These are phyloP conservation scores for Ustilago sp. DNA, from an alignment of 1,284 basidiomycete species.

Conservation along the genomic window DNA sequence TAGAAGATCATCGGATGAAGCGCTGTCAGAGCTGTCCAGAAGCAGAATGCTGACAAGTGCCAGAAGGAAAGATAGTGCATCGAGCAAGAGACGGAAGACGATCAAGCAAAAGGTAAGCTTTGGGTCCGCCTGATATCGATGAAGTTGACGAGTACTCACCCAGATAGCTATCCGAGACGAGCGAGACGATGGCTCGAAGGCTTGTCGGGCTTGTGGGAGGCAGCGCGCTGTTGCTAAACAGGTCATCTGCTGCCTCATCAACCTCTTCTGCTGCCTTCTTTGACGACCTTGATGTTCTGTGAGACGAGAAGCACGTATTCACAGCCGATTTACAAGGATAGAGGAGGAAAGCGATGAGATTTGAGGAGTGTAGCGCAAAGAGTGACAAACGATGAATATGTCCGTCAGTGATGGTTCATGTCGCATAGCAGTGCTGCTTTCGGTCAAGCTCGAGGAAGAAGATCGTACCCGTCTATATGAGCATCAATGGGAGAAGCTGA, in stretches of 20 bases:
- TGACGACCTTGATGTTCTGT: neutral
- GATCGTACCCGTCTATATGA: slow-evolving; percentile 48
- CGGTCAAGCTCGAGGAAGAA: slow-evolving; percentile 29
- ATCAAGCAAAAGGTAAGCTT: neutral
- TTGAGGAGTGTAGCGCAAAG: neutral
- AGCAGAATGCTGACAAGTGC: slow-evolving; percentile 78
- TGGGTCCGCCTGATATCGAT: neutral
- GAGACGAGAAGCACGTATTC: neutral
- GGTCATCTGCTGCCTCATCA: slow-evolving; percentile 9
- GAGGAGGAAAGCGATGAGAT: neutral
- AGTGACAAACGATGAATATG: neutral
- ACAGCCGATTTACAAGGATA: neutral
- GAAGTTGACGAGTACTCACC: slow-evolving; percentile 21
- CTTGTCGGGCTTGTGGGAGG: slow-evolving; percentile 26
- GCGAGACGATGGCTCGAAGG: slow-evolving; percentile 34
- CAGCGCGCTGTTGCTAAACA: neutral
- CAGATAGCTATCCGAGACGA: slow-evolving; percentile 51
- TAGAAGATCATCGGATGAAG: slow-evolving; percentile 88
- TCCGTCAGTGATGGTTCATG: slow-evolving; percentile 6
- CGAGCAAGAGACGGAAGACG: neutral
- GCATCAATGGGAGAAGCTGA: slow-evolving; percentile 28
- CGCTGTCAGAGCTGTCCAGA: slow-evolving; percentile 87
- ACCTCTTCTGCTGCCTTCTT: neutral
- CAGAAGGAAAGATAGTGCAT: neutral
- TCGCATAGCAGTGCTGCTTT: neutral